These are phyloP conservation scores for Pseudogymnoascus sp. DNA, from an alignment of 2,329 filamentous ascomycete species.

Conservation along the genomic window DNA sequence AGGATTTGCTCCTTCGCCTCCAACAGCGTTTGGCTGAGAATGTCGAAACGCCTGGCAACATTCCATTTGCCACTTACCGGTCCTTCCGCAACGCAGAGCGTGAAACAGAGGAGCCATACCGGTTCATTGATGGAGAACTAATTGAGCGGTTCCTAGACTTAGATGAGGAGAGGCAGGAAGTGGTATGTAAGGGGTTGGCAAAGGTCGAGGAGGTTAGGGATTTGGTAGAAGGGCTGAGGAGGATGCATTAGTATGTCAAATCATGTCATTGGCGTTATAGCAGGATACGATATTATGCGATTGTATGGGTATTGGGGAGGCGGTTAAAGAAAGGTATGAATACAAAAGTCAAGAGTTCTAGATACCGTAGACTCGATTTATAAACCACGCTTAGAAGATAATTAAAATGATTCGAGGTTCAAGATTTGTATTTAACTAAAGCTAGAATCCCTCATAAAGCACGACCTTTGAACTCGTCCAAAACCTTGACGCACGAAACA, in stretches of 20 bases:
- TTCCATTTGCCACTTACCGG: constrained; percentile 74
- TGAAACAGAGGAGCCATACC: constrained; percentile 66
- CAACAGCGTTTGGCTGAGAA: constrained; percentile 63
- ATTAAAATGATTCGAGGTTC: background rate
- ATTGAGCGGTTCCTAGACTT: constrained; percentile 77
- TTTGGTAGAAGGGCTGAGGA: constrained; percentile 54
- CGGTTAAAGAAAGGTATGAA: background rate
- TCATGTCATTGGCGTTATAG: background rate
- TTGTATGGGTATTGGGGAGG: background rate
- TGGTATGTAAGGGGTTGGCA: constrained; percentile 47
- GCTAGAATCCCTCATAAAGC: background rate
- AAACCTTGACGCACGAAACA: background rate
- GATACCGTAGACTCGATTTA: background rate
- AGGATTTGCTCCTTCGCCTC: constrained; percentile 75
- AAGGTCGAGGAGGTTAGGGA: constrained; percentile 57
- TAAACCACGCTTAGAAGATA: background rate
- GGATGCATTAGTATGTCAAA: constrained; percentile 43
- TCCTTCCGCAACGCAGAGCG: constrained; percentile 68
- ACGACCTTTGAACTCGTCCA: background rate
- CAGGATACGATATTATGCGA: background rate
- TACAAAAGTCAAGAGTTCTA: background rate
- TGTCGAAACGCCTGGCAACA: constrained; percentile 62
- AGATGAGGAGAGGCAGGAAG: constrained; percentile 48
- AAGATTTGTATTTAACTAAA: background rate
- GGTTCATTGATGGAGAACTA: constrained; percentile 89